These are phyloP conservation scores for Arthrobotrys megalospora DNA, from an alignment of 2,329 filamentous ascomycete genomes.

Conservation along the genomic window DNA sequence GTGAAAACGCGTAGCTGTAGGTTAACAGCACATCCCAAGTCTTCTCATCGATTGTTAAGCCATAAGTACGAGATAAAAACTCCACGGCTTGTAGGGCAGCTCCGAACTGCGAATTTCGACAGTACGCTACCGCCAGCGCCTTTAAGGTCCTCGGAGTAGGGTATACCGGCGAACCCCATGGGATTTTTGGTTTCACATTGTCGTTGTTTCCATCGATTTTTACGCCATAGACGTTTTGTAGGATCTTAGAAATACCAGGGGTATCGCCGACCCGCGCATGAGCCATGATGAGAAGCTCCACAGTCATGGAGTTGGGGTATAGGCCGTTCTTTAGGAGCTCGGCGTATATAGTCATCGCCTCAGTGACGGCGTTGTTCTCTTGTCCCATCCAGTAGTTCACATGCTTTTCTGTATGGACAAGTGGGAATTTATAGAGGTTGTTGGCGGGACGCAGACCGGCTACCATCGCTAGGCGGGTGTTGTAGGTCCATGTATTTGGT, in stretches of 20 bases:
- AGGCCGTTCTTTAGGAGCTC: slow-evolving; percentile 52
- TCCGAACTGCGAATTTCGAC: slow-evolving; percentile 47
- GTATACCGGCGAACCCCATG: slow-evolving; percentile 50
- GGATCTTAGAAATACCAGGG: slow-evolving; percentile 29
- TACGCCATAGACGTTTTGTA: slow-evolving; percentile 54
- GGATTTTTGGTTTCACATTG: slow-evolving; percentile 26
- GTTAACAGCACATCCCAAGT: slow-evolving; percentile 55
- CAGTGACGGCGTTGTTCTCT: slow-evolving; percentile 19
- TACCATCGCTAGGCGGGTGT: slow-evolving; percentile 53
- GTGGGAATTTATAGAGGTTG: slow-evolving; percentile 49
- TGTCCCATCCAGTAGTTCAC: slow-evolving; percentile 32
- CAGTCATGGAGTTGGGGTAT: slow-evolving; percentile 54
- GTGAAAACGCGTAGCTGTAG: slow-evolving; percentile 53
- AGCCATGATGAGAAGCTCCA: slow-evolving; percentile 49
- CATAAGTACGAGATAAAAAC: slow-evolving; percentile 33
- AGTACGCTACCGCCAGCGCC: slow-evolving; percentile 45
- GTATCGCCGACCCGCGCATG: slow-evolving; percentile 42
- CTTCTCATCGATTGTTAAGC: slow-evolving; percentile 43
- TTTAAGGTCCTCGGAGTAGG: slow-evolving; percentile 39
- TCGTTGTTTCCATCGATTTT: slow-evolving; percentile 34
- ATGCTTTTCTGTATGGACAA: slow-evolving; percentile 36
- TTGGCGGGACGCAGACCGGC: slow-evolving; percentile 37
- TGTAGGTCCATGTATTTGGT: slow-evolving; percentile 60
- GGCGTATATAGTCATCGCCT: slow-evolving; percentile 54
- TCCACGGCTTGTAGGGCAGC: slow-evolving; percentile 54